phyloP scores from a whole-genome alignment of 2,329 filamentous ascomycete genomes.

The Sphaerulina vaccinii region DNA sequence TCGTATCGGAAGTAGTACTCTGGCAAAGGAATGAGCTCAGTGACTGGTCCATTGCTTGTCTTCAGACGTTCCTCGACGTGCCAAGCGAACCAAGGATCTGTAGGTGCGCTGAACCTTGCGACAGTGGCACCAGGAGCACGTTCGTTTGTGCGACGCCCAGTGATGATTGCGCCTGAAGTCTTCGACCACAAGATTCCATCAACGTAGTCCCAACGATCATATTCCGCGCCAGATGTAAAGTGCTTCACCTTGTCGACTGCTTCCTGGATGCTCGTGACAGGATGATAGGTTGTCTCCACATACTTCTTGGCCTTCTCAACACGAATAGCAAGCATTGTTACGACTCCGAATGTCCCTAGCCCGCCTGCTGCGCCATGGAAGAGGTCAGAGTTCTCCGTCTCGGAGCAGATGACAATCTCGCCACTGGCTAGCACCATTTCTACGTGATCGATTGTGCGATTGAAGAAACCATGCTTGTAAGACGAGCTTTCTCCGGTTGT shows the following conservation, averaged over 20 bases:
- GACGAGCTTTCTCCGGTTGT: slow-evolving; percentile 67
- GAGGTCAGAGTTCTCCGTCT: slow-evolving; percentile 56
- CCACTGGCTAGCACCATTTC: slow-evolving; percentile 67
- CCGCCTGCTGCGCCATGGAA: slow-evolving; percentile 65
- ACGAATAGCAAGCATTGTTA: slow-evolving; percentile 55
- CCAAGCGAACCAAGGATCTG: slow-evolving; percentile 54
- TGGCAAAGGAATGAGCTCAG: slow-evolving; percentile 59
- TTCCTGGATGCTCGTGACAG: slow-evolving; percentile 43
- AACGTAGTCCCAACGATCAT: slow-evolving; percentile 49
- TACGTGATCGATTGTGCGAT: slow-evolving; percentile 59
- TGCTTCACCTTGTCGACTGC: slow-evolving; percentile 44
- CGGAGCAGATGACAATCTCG: slow-evolving; percentile 55
- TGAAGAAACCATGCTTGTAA: slow-evolving; percentile 67
- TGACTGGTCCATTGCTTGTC: slow-evolving; percentile 41
- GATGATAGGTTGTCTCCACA: slow-evolving; percentile 52
- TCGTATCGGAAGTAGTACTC: slow-evolving; percentile 74
- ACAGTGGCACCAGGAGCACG: slow-evolving; percentile 16
- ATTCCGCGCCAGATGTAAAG: slow-evolving; percentile 35
- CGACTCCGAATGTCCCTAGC: slow-evolving; percentile 65
- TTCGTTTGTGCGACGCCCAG: slow-evolving; percentile 43
- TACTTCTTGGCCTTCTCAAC: slow-evolving; percentile 49
- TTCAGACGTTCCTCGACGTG: slow-evolving; percentile 41
- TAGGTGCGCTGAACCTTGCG: slow-evolving; percentile 42
- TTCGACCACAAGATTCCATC: slow-evolving; percentile 53
- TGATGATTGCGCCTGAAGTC: slow-evolving; percentile 45